Base-by-base conservation (phyloP, 148 eudicot species). In the Pouteria glomerata region DNA sequence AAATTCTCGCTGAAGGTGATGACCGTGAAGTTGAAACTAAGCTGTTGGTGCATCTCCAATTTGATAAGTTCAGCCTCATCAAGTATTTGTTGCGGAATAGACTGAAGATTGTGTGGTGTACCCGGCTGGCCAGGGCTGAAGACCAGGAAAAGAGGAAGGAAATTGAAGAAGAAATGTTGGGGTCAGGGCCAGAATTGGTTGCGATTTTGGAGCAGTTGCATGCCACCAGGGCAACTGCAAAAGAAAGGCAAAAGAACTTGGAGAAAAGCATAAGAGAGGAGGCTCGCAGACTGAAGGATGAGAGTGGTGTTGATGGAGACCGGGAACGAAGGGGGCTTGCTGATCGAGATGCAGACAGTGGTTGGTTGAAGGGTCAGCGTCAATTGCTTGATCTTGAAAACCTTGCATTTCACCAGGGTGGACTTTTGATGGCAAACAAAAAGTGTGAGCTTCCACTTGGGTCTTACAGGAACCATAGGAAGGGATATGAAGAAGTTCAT, bases 151-250 rank as follows among this genome's bases (percentile, higher is more conserved):
- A 78, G 66, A 72, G 91, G 69, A 75, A 81, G 75, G 78, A 48
- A 69, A 87, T 87, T 56, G 89, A 87, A 76, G 91, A 87, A 60
- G 85, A 87, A 71, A 87, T 87, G 89, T 51, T 76, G 73, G 80
- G 56, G 30, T 62, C 68, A 21, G 89, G 87, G 57, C 70, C 87
- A 11, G 91, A 81, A 21, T 74, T 81, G 79, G 78, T 70, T 76
- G 78, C 85, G 27, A 85, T 87, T 73, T 76, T 87, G 63, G 87
- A 85, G 73, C 91, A 87, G 80, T 74, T 87, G 82, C 88, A 87
- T 83, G 91, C 91, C 55, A 85, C 91, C 8, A 73, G 88, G 64
- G 91, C 91, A 41, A 82, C 87, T 75, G 87, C 91, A 64, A 87
- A 85, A 65, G 91, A 87, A 79, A 82, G 91, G 81, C 88, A 85